Conservation (phyloP, 177 flowering plant genomes). For the Vitis hybrid region DNA sequence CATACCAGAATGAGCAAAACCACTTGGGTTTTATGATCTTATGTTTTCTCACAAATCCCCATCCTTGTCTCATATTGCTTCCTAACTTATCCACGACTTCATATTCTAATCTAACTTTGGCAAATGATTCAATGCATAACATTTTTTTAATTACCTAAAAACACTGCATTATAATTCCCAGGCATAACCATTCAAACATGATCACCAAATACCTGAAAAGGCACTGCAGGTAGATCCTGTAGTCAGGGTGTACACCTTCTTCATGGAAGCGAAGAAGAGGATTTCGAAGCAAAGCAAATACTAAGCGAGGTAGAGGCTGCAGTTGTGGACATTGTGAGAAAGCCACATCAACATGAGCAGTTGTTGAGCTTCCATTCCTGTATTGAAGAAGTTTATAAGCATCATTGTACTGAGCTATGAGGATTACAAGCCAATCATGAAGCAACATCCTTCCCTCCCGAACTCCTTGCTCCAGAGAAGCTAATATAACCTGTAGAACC, state of each 20-base stretch:
- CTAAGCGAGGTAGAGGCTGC: conserved; percentile 81
- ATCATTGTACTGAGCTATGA: conserved; percentile 91
- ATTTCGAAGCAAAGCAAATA: conserved; percentile 87
- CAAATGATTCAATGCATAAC: no score
- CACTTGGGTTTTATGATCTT: not conserved
- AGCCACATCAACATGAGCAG: conserved; percentile 62
- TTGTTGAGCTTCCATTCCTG: conserved; percentile 48
- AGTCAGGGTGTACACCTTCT: conserved; percentile 99
- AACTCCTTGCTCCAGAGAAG: conserved; percentile 92
- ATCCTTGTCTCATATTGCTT: no score
- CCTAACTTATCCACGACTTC: no score
- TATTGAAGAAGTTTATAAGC: conserved; percentile 60
- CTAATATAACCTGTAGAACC: conserved; percentile 72
- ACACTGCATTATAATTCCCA: not conserved
- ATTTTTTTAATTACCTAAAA: not conserved
- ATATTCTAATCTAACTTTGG: no score
- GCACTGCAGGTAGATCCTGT: conserved; percentile 90
- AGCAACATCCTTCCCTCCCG: conserved; percentile 92
- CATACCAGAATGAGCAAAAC: not conserved
- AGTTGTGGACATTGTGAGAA: conserved; percentile 90
- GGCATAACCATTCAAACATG: not conserved
- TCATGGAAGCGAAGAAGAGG: conserved; percentile 96
- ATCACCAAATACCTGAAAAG: conserved; percentile 73
- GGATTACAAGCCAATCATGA: conserved; percentile 98
- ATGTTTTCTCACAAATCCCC: not conserved